phyloP scores from a whole-genome alignment of 208 protist species.

The Crithidia fasciculata region DNA sequence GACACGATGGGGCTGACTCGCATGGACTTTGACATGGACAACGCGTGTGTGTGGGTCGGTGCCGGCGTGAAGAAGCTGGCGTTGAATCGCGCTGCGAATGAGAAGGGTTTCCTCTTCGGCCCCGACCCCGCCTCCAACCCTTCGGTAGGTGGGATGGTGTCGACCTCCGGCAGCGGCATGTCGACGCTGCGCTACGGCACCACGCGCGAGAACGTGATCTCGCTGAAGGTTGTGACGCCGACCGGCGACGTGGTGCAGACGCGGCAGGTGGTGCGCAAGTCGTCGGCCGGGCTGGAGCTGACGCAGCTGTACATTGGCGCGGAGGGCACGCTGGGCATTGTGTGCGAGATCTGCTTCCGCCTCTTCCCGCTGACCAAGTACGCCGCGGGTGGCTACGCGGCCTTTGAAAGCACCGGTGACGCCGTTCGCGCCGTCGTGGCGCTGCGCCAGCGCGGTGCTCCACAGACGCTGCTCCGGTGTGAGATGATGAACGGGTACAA shows the following conservation, averaged over 20 bases:
- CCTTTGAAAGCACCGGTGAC: constrained; percentile 48
- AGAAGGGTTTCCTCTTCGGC: constrained; percentile 56
- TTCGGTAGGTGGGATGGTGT: constrained; percentile 77
- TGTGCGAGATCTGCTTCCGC: constrained; percentile 78
- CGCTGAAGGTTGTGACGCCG: constrained; percentile 65
- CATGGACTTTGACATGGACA: constrained; percentile 55
- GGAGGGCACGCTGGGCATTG: constrained; percentile 91
- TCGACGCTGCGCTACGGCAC: constrained; percentile 84
- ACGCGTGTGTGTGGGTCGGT: constrained; percentile 69
- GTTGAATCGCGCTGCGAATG: constrained; percentile 33
- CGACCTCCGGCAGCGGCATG: constrained; percentile 75
- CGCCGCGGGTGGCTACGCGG: constrained; percentile 45
- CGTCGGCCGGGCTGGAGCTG: constrained; percentile 88
- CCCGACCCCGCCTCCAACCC: constrained; percentile 64
- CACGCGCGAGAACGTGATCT: constrained; percentile 80
- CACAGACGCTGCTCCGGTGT: constrained; percentile 66
- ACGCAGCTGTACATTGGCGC: constrained; percentile 89
- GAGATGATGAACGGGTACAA: constrained; percentile 71
- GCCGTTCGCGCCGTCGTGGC: constrained; percentile 58
- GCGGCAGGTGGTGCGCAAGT: constrained; percentile 79
- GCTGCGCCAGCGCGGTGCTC: constrained; percentile 50
- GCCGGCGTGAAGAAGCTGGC: constrained; percentile 68
- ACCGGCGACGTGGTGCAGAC: constrained; percentile 66
- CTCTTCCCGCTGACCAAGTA: constrained; percentile 56
- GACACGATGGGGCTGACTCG: constrained; percentile 40